Evolutionary conservation across 179 eudicot species (phyloP).

Genomic region (Beta lomatogona): DNA sequence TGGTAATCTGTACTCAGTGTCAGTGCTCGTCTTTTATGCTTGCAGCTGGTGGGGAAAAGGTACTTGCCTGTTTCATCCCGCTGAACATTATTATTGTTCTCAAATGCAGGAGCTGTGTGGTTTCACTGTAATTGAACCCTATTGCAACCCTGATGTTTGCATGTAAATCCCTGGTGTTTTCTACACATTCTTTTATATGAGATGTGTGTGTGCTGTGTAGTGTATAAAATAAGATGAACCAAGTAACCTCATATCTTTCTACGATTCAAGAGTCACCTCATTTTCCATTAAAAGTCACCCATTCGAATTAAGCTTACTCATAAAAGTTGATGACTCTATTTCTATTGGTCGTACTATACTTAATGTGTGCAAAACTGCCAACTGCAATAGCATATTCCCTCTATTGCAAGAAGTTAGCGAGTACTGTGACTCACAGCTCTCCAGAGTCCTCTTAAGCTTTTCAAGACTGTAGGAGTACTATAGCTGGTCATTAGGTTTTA

Average conservation of each 20-base stretch:
- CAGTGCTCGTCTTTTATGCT: neutral
- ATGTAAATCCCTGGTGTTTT: neutral
- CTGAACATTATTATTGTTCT: neutral
- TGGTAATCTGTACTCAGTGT: neutral
- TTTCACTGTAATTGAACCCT: neutral
- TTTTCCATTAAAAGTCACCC: neutral
- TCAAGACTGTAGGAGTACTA: neutral
- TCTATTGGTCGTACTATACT: neutral
- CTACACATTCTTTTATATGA: neutral
- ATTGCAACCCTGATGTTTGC: neutral
- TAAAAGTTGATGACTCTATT: neutral
- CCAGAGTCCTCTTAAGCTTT: neutral
- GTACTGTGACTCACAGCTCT: neutral
- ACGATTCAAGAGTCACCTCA: neutral
- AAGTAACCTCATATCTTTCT: neutral
- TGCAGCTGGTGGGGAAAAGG: neutral
- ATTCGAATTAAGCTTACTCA: no score
- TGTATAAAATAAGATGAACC: neutral
- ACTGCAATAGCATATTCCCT: neutral
- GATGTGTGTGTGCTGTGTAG: neutral
- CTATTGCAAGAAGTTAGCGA: neutral
- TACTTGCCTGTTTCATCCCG: neutral
- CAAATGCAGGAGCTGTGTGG: neutral
- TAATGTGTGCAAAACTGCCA: no score
- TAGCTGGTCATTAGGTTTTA: neutral